Evolutionary conservation across 345 rosid species (phyloP), one percentile per base, ranked within the genome.

Genomic region (Murraya koenigii): DNA sequence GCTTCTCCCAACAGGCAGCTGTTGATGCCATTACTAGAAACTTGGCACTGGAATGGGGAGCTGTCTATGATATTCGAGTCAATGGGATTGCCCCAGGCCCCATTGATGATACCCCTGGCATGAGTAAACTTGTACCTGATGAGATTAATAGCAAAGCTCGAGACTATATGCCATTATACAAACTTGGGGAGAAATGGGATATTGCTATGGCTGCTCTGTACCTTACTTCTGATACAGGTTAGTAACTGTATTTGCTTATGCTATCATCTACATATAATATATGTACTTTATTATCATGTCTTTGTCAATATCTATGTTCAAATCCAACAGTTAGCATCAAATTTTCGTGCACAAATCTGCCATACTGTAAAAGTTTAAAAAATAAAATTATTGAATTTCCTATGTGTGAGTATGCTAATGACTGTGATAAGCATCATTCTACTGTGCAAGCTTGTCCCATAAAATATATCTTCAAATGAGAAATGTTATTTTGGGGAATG

Each of bases 1-100:
- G 52, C 69, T 72, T 44, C 47, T 59, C 56, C 38, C 33, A 61
- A 71, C 87, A 93, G 97, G 97, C 97, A 70, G 97, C 94, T 36
- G 90, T 93, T 62, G 97, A 93, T 85, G 87, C 86, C 28, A 68
- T 85, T 5, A 86, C 94, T 20, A 88, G 95, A 82, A 93, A 85
- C 86, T 85, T 93, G 71, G 97, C 97, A 6, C 81, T 93, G 36
- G 97, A 93, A 74, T 93, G 97, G 94, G 97, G 97, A 70, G 79
- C 93, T 19, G 97, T 91, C 73, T 86, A 91, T 66, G 88, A 85
- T 77, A 76, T 86, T 70, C 84, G 85, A 77, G 91, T 84, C 32
- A 89, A 93, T 79, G 95, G 95, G 60, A 91, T 93, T 69, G 97
- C 97, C 2, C 97, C 97, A 22, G 97, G 97, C 1, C 97, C 97